Percentiles rank a stretch among this genome's conserved stretches.
Evolutionary conservation across 305 asterid genomes (phyloP).

Genomic region (Fraxinus xanthoxyloides): DNA sequence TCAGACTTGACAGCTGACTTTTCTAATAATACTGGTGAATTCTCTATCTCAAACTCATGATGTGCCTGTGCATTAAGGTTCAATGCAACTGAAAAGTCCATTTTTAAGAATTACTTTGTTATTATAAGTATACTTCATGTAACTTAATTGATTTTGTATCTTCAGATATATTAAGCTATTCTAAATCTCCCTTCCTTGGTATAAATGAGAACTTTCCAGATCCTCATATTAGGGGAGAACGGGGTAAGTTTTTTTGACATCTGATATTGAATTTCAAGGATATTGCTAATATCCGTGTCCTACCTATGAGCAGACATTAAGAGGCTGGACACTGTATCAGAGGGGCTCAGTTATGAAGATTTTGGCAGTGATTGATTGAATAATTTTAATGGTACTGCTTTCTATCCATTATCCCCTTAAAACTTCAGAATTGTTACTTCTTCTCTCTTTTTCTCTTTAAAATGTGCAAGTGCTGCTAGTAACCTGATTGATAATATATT

Average conservation of each 20-base stretch:
- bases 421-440: not conserved
- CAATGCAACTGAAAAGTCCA: not conserved
- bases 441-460: not conserved
- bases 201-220: conserved; percentile 53
- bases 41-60: conserved; percentile 19
- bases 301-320: conserved; percentile 38
- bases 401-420: not conserved
- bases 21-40: conserved; percentile 64
- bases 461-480: not conserved
- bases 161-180: conserved; percentile 70
- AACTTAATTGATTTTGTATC: conserved; percentile 21
- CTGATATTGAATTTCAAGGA: not conserved
- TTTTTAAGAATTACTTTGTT: not conserved
- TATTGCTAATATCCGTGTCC: not conserved
- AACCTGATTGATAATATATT: not conserved
- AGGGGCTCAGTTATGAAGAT: conserved; percentile 48
- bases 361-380: conserved; percentile 42
- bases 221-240: conserved; percentile 44
- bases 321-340: conserved; percentile 48
- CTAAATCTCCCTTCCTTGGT: conserved; percentile 66
- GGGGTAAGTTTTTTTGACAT: conserved; percentile 41
- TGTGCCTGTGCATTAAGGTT: not conserved
- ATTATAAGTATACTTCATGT: conserved; percentile 9
- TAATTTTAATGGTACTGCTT: conserved; percentile 23
- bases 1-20: conserved; percentile 79